phyloP scores from a whole-genome alignment of 1,284 basidiomycete genomes.

The Rhodotorula glutinis region DNA sequence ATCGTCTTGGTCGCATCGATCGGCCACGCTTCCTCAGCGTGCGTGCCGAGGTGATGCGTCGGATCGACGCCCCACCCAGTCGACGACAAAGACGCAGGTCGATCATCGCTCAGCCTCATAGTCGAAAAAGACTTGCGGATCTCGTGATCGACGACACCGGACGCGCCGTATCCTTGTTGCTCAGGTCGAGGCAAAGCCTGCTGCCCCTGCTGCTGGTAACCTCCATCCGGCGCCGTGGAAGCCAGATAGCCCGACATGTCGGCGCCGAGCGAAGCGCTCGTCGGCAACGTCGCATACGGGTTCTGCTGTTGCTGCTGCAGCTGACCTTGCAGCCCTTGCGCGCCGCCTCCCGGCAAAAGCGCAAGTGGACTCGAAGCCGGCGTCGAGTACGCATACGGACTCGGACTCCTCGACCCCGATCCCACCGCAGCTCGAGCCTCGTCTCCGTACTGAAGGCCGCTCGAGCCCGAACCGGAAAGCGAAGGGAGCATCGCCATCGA shows the following conservation, averaged over 20 bases:
- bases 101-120: not conserved
- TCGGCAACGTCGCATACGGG: not conserved
- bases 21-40: not conserved
- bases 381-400: not conserved
- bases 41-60: not conserved
- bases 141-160: not conserved
- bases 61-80: no score
- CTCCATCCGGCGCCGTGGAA: not conserved
- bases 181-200: not conserved
- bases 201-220: not conserved
- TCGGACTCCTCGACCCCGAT: not conserved
- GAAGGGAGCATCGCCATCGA: not conserved
- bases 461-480: not conserved
- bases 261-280: not conserved
- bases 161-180: no score
- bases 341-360: no score
- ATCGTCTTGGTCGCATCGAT: not conserved
- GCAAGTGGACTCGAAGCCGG: not conserved
- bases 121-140: slow-evolving; percentile 1
- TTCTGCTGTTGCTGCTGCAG: no score
- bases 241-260: not conserved
- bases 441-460: not conserved
- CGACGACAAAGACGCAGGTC: not conserved
- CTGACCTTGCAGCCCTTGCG: no score
- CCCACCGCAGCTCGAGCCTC: not conserved